These are phyloP conservation scores for Saccharomycopsis phalli DNA, from an alignment of 1,139 yeast genomes.

Conservation along the genomic window DNA sequence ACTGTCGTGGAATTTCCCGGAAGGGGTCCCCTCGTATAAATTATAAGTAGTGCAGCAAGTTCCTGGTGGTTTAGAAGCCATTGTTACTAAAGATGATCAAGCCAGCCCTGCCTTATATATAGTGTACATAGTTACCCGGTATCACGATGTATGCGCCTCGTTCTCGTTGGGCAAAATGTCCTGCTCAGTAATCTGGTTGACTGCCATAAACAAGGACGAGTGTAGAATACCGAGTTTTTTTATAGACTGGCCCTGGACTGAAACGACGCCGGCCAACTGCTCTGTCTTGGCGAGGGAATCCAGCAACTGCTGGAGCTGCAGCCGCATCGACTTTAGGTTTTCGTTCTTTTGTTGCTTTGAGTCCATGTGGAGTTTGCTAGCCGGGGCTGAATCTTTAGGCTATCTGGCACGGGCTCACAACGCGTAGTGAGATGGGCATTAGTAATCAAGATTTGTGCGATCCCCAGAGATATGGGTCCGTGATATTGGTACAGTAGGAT, in stretches of 20 bases:
- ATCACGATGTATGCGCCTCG: neutral
- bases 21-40: conserved; percentile 13
- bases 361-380: conserved; percentile 7
- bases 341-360: conserved; percentile 11
- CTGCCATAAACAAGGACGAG: conserved; percentile 18
- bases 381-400: neutral
- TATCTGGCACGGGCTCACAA: neutral
- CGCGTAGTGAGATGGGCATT: neutral
- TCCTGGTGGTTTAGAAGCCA: conserved; percentile 4
- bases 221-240: conserved; percentile 16
- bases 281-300: conserved; percentile 13
- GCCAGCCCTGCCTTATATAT: neutral
- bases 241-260: conserved; percentile 14
- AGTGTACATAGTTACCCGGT: neutral
- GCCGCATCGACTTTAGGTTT: conserved; percentile 10
- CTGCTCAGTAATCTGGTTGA: conserved; percentile 17
- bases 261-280: conserved; percentile 1
- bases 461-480: no score
- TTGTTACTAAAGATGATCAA: neutral
- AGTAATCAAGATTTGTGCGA: no score
- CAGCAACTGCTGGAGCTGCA: conserved; percentile 8
- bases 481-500: no score
- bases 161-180: no score
- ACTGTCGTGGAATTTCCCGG: conserved; percentile 8
- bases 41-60: conserved; percentile 11